Conservation (phyloP, 495 filamentous ascomycete species). For the Penicillium salamii region DNA sequence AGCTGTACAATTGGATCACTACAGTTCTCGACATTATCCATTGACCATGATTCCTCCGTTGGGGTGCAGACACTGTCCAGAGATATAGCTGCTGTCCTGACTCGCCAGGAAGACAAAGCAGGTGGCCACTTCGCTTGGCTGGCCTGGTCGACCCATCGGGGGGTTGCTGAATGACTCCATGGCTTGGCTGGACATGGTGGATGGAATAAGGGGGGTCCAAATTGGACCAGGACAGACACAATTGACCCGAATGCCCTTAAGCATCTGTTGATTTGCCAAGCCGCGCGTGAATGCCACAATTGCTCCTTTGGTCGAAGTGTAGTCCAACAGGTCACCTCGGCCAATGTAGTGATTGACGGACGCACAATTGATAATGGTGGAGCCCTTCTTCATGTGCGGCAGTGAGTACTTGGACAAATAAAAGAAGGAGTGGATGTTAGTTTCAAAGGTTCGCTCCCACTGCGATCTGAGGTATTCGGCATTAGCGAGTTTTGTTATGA, state of each 20-base stretch:
- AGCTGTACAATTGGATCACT: neutral
- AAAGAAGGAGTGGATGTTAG: constrained; percentile 73
- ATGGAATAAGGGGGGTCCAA: constrained; percentile 80
- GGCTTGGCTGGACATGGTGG: constrained; percentile 69
- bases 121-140: constrained; percentile 76
- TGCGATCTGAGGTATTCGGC: constrained; percentile 42
- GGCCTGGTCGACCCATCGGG: constrained; percentile 76
- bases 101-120: constrained; percentile 85
- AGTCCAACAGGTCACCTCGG: constrained; percentile 79
- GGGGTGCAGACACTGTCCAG: constrained; percentile 60
- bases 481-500: too few species aligned
- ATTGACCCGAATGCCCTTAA: constrained; percentile 77
- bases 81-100: constrained; percentile 68
- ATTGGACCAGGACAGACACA: constrained; percentile 76
- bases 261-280: constrained; percentile 70
- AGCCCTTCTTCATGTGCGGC: constrained; percentile 71
- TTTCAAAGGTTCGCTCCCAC: constrained; percentile 73
- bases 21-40: constrained; percentile 38
- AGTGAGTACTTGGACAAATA: constrained; percentile 76
- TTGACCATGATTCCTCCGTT: constrained; percentile 65
- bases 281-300: constrained; percentile 79
- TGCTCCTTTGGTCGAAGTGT: constrained; percentile 80
- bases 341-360: constrained; percentile 81
- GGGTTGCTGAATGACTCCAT: constrained; percentile 67
- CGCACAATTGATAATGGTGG: constrained; percentile 81